phyloP scores from a whole-genome alignment of 78 protist genomes.

The Speleostelium caveatum region DNA sequence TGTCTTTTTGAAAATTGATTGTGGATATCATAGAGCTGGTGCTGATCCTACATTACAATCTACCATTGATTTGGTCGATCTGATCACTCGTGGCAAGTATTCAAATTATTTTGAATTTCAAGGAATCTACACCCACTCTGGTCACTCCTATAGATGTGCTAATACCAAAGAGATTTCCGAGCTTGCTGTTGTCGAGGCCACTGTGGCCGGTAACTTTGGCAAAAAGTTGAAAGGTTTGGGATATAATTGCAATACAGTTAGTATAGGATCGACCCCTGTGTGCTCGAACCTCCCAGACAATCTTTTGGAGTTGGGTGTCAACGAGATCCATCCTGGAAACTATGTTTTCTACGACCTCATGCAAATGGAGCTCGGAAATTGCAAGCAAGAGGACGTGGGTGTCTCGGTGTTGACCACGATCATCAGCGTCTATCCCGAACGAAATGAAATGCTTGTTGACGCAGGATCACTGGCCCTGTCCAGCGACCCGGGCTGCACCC shows the following conservation, averaged over 20 bases:
- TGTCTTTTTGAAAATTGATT: slow-evolving; percentile 63
- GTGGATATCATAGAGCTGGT: slow-evolving; percentile 81
- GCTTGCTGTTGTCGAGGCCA: slow-evolving; percentile 39
- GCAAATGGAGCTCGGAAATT: slow-evolving; percentile 68
- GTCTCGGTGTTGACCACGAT: slow-evolving; percentile 41
- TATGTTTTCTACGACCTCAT: slow-evolving; percentile 63
- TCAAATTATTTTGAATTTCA: slow-evolving; percentile 45
- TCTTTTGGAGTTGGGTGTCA: slow-evolving; percentile 43
- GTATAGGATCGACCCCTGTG: slow-evolving; percentile 72
- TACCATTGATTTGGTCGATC: slow-evolving; percentile 25
- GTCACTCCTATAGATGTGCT: slow-evolving; percentile 51
- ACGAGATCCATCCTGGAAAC: slow-evolving; percentile 73
- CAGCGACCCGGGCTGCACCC: slow-evolving; percentile 74
- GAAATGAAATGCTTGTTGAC: slow-evolving; percentile 62
- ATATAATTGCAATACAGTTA: slow-evolving; percentile 12
- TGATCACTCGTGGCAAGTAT: neutral
- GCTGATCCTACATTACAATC: slow-evolving; percentile 30
- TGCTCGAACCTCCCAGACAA: slow-evolving; percentile 46
- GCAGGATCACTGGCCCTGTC: slow-evolving; percentile 67
- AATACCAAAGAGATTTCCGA: slow-evolving; percentile 23
- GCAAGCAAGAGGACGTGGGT: slow-evolving; percentile 30
- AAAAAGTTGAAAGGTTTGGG: neutral
- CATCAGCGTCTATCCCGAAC: slow-evolving; percentile 44
- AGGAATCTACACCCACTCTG: slow-evolving; percentile 66
- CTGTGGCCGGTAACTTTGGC: slow-evolving; percentile 46